A percentile compares a stretch with the other conserved stretches of the same genome.
phyloP scores from a whole-genome alignment of 257 asterid genomes.

The Cynanchum wilfordii region DNA sequence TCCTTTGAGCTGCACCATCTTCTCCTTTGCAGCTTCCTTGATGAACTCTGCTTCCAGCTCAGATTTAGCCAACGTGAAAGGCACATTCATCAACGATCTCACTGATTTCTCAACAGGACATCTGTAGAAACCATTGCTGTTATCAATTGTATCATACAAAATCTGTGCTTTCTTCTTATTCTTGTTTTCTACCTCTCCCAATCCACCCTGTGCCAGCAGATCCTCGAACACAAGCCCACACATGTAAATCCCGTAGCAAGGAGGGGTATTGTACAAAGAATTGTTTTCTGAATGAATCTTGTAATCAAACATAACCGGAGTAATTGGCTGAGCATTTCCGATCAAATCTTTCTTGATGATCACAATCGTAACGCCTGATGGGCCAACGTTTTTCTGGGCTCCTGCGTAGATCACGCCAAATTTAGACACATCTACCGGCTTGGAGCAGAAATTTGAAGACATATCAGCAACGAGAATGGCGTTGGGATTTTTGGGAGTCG shows the following conservation, averaged over 20 bases:
- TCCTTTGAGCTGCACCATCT: constrained; percentile 97
- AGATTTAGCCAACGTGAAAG: constrained; percentile 68
- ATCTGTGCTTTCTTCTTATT: constrained; percentile 58
- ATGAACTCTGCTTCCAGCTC: constrained; percentile 84
- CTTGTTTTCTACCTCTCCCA: constrained; percentile 78
- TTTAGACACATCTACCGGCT: constrained; percentile 69
- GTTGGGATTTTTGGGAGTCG: constrained; percentile 41
- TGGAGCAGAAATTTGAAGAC: constrained; percentile 95
- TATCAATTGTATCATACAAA: constrained; percentile 69
- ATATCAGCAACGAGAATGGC: constrained; percentile 73
- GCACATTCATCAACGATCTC: constrained; percentile 92
- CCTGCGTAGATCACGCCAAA: constrained; percentile 92
- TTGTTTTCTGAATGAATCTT: constrained; percentile 88
- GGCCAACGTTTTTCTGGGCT: constrained; percentile 96
- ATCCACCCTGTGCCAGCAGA: constrained; percentile 79
- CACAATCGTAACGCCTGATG: constrained; percentile 88
- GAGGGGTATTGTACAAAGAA: constrained; percentile 87
- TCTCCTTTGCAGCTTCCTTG: constrained; percentile 88
- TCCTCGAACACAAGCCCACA: constrained; percentile 93
- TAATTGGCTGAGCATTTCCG: constrained; percentile 60
- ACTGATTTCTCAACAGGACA: constrained; percentile 86
- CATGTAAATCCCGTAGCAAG: constrained; percentile 88
- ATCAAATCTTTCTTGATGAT: constrained; percentile 66
- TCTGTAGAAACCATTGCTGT: constrained; percentile 70
- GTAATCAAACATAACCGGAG: constrained; percentile 87